phyloP scores from a whole-genome alignment of 73 alveolate species.

The Uronychia setigera region DNA sequence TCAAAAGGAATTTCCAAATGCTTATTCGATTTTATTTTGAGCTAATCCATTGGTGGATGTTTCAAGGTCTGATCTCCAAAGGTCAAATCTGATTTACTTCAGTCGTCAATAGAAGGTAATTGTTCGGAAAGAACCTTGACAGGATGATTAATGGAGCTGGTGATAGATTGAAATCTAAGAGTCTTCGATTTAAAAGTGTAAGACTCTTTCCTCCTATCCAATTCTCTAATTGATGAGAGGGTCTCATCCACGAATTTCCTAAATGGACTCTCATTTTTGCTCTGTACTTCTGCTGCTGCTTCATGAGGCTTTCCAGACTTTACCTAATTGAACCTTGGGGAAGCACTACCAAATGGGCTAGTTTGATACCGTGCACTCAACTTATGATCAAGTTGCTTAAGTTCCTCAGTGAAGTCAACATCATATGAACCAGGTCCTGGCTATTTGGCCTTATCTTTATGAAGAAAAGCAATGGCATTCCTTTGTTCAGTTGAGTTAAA shows the following conservation, averaged over 20 bases:
- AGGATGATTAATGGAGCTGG: not conserved
- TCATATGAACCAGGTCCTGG: slow-evolving; percentile 39
- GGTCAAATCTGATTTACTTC: not conserved
- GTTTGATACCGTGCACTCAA: slow-evolving; percentile 15
- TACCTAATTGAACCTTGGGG: slow-evolving; percentile 13
- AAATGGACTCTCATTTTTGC: not conserved
- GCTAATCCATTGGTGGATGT: no score
- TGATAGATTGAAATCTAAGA: not conserved
- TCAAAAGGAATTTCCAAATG: not conserved
- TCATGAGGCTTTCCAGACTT: slow-evolving; percentile 1
- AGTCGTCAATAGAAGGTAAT: not conserved
- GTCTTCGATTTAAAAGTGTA: not conserved
- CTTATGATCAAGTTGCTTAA: slow-evolving; percentile 17
- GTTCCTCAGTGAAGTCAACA: slow-evolving; percentile 6
- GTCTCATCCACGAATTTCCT: not conserved
- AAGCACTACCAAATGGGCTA: slow-evolving; percentile 19
- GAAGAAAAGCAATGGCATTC: not conserved
- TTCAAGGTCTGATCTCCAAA: not conserved
- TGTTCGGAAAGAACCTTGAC: not conserved
- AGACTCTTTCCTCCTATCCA: not conserved
- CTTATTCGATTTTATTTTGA: not conserved
- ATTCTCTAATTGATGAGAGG: not conserved
- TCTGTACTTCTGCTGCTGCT: not conserved
- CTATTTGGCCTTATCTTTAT: not conserved
- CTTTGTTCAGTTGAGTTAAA: slow-evolving; percentile 11